These are phyloP conservation scores for Hyphodiscus hymeniophilus DNA, from an alignment of 495 filamentous ascomycete species.

Conservation along the genomic window DNA sequence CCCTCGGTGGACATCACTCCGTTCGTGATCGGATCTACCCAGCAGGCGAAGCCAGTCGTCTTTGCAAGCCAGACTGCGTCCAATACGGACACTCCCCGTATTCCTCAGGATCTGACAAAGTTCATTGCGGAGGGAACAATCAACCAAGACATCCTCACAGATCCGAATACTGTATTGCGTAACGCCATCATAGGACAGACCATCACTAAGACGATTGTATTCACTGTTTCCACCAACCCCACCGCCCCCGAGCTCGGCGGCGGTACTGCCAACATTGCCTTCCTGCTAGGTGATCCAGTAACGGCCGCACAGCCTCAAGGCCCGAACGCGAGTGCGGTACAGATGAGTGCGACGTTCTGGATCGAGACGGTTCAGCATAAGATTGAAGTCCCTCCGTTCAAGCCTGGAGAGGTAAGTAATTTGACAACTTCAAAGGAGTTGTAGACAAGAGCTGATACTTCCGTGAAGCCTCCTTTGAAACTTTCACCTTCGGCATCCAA, in stretches of 20 bases:
- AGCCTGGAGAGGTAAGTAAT: slow-evolving; percentile 5
- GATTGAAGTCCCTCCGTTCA: slow-evolving; percentile 13
- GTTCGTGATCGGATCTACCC: slow-evolving; percentile 21
- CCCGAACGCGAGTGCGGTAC: slow-evolving; percentile 20
- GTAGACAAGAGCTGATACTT: too few relatives aligned
- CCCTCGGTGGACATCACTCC: slow-evolving; percentile 20
- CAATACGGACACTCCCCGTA: slow-evolving; percentile 14
- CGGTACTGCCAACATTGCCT: slow-evolving; percentile 25
- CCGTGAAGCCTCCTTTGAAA: slow-evolving; percentile 10
- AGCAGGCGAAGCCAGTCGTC: slow-evolving; percentile 3
- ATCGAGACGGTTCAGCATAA: slow-evolving; percentile 22
- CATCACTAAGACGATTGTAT: slow-evolving; percentile 22
- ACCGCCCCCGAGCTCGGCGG: slow-evolving; percentile 17
- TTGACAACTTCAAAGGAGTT: too few relatives aligned
- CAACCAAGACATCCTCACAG: slow-evolving; percentile 20
- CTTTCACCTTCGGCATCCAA: slow-evolving; percentile 3
- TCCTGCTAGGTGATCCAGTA: slow-evolving; percentile 15
- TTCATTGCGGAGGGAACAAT: slow-evolving; percentile 25
- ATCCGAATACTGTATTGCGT: slow-evolving; percentile 21
- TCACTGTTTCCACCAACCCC: slow-evolving; percentile 21
- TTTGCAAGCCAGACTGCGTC: slow-evolving; percentile 15
- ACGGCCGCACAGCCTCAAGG: background rate
- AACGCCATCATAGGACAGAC: slow-evolving; percentile 20
- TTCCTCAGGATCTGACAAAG: slow-evolving; percentile 24
- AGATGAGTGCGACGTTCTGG: slow-evolving; percentile 26